Conservation (phyloP, 2,329 filamentous ascomycete species). For the Lasiodiplodia sp. region DNA sequence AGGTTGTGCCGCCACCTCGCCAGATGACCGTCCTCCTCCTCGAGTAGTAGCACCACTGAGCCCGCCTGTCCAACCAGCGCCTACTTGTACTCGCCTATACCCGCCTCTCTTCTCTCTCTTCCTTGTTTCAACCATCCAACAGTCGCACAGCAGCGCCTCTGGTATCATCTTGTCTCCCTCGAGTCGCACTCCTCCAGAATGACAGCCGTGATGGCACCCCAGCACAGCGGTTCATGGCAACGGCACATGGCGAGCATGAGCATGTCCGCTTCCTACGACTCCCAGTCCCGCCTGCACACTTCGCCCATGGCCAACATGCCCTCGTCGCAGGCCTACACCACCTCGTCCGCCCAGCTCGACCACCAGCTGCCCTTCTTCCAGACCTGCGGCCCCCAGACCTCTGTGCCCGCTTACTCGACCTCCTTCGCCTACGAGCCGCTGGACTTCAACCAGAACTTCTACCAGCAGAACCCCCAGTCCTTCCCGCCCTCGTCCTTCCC, state of each 20-base stretch:
- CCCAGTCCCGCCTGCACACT: neutral
- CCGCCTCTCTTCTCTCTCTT: conserved; percentile 18
- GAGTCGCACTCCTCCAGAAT: conserved; percentile 29
- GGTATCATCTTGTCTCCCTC: conserved; percentile 30
- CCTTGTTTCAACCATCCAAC: conserved; percentile 29
- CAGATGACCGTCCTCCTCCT: conserved; percentile 23
- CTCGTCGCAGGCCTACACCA: conserved; percentile 25
- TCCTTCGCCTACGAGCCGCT: conserved; percentile 29
- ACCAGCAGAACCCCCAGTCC: conserved; percentile 1
- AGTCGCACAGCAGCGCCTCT: conserved; percentile 31
- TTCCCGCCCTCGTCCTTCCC: conserved; percentile 3
- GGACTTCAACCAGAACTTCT: conserved; percentile 25
- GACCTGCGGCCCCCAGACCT: conserved; percentile 23
- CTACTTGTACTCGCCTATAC: conserved; percentile 31
- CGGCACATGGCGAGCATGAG: conserved; percentile 27
- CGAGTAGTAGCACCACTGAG: conserved; percentile 17
- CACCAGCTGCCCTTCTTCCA: conserved; percentile 24
- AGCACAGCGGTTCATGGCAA: conserved; percentile 29
- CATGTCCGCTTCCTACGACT: conserved; percentile 25
- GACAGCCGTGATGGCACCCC: conserved; percentile 31
- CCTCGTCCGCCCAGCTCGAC: conserved; percentile 13
- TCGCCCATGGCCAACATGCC: conserved; percentile 25
- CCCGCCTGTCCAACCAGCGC: conserved; percentile 27
- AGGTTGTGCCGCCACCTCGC: conserved; percentile 29
- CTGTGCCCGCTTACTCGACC: conserved; percentile 28